A percentile compares a stretch with the other conserved stretches of the same genome.
Evolutionary conservation across 2,329 filamentous ascomycete species (phyloP).

Genomic region (Dendryphion nanum): DNA sequence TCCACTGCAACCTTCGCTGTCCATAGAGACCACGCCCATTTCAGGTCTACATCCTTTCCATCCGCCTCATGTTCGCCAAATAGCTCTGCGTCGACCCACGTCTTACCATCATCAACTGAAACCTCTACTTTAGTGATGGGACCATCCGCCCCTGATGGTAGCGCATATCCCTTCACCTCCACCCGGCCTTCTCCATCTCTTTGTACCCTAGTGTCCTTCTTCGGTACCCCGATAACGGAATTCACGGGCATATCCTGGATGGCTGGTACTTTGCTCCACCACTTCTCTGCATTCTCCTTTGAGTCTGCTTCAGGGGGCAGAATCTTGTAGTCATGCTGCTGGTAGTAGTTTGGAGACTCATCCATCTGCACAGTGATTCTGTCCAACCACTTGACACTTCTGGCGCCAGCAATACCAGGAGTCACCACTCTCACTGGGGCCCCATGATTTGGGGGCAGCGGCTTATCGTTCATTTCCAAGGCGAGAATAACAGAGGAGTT

Average conservation of each 20-base stretch:
- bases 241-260: slow-evolving; percentile 59
- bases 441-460: slow-evolving; percentile 51
- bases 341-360: slow-evolving; percentile 57
- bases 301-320: slow-evolving; percentile 53
- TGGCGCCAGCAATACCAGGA: slow-evolving; percentile 54
- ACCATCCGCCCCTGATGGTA: slow-evolving; percentile 54
- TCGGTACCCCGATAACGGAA: slow-evolving; percentile 53
- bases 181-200: slow-evolving; percentile 43
- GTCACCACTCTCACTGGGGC: slow-evolving; percentile 53
- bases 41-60: slow-evolving; percentile 33
- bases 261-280: slow-evolving; percentile 51
- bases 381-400: slow-evolving; percentile 59
- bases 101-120: slow-evolving; percentile 48
- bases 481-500: slow-evolving; percentile 21
- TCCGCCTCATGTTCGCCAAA: slow-evolving; percentile 12
- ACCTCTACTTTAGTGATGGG: slow-evolving; percentile 56
- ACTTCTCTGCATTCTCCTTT: slow-evolving; percentile 50
- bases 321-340: slow-evolving; percentile 60
- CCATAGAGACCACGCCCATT: slow-evolving; percentile 61
- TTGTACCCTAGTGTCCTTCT: slow-evolving; percentile 43
- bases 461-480: slow-evolving; percentile 50
- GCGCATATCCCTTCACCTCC: slow-evolving; percentile 55
- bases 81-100: slow-evolving; percentile 51
- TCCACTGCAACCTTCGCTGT: slow-evolving; percentile 43
- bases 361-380: slow-evolving; percentile 50